Base-by-base conservation (phyloP, 2,329 filamentous ascomycete genomes). In the Pyrenophora tritici-repentis region DNA sequence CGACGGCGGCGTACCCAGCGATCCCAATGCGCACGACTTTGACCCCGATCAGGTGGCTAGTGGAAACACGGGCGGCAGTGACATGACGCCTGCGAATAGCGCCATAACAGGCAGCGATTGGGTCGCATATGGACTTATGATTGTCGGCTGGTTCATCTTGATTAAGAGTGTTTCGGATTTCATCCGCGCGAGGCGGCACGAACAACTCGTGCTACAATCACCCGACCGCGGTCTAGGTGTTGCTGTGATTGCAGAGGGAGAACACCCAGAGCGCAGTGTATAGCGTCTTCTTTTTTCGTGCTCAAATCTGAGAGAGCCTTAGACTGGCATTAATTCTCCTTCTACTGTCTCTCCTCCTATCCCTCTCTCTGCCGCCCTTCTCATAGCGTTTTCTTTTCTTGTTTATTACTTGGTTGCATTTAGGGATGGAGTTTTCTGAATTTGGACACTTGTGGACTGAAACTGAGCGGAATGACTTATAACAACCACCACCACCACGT, bases 61-160 rank as follows among this genome's bases (percentile, higher is more conserved):
- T 33, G 62, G 50, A 4, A 36, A 42, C 9, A 32, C 50, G 8
- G 53, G 53, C 1, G 74, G 49, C 58, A 77, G 35, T 65, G 77
- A 55, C 62, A 72, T 10, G 65, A 64, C 63, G 7, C 61, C 65
- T 4, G 53, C 60, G 2, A 65, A 75, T 10, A 79, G 79, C 6
- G 82, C 84, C 31, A 84, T 96, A 35, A 84, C 82, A 5, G 87
- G 87, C 43, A 87, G 83, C 58, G 92, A 97, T 70, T 97, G 90
- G 90, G 79, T 96, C 57, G 90, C 91, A 9, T 99, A 97, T 66
- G 80, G 89, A 13, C 76, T 99, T 40, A 99, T 99, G 94, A 90
- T 99, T 68, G 88, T 96, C 1, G 94, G 94, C 4, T 99, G 94
- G 94, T 97, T 97, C 69, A 91, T 99, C 56, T 79, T 99, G 56